A percentile compares a stretch with the other conserved stretches of the same genome.
Evolutionary conservation across 345 rosid species (phyloP).

Genomic region (Clarkia xantiana): DNA sequence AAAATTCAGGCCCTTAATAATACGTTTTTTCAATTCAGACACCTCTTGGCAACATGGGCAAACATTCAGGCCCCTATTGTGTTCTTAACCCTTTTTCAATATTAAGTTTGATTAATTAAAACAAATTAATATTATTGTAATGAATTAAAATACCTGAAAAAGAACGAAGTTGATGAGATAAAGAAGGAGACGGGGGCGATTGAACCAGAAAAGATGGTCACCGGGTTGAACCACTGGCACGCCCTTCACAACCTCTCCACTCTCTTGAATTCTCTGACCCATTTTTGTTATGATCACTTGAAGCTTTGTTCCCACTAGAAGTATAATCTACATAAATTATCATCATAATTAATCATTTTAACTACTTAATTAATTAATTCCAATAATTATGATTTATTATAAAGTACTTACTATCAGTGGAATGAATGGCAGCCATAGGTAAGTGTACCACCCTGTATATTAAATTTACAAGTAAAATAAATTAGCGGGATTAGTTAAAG

Average conservation of each 20-base stretch:
- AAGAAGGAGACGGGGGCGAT: slow-evolving; percentile 58
- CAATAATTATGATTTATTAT: too few species aligned
- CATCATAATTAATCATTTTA: neutral
- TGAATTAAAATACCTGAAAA: slow-evolving; percentile 43
- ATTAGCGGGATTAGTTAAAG: neutral
- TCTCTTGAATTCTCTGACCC: slow-evolving; percentile 58
- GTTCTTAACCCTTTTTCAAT: too few species aligned
- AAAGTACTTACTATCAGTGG: slow-evolving; percentile 55
- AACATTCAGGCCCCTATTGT: too few species aligned
- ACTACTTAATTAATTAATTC: neutral
- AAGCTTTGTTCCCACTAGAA: slow-evolving; percentile 70
- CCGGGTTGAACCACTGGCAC: slow-evolving; percentile 70
- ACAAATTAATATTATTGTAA: neutral
- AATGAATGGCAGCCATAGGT: slow-evolving; percentile 73
- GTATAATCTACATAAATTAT: slow-evolving; percentile 33
- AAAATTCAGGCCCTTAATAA: too few species aligned
- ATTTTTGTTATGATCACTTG: slow-evolving; percentile 80
- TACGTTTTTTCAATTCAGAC: too few species aligned
- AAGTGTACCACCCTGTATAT: slow-evolving; percentile 53
- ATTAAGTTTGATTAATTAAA: neutral
- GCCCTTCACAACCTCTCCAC: slow-evolving; percentile 66
- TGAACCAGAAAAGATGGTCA: slow-evolving; percentile 87
- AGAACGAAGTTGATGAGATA: slow-evolving; percentile 76
- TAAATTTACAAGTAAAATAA: neutral
- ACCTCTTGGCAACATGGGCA: too few species aligned